These are phyloP conservation scores for Paramecium bursaria DNA, from an alignment of 73 alveolate genomes.

Conservation along the genomic window DNA sequence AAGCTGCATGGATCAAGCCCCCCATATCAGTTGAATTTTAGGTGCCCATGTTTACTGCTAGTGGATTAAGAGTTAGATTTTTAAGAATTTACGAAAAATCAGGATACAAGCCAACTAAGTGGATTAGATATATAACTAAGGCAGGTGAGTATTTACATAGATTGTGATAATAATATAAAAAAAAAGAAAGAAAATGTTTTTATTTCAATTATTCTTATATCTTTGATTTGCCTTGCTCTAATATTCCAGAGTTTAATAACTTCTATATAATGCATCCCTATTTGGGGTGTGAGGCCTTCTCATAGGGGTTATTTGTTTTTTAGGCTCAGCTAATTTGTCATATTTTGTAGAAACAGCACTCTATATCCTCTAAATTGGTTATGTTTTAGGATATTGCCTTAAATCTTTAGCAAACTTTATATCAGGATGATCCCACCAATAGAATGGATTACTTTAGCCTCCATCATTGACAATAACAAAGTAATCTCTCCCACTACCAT, in stretches of 20 bases:
- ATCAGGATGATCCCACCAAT: slow-evolving; percentile 25
- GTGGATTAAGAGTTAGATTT: slow-evolving; percentile 97
- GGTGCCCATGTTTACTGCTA: slow-evolving; percentile 97
- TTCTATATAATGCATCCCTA: neutral
- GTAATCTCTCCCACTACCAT: slow-evolving; percentile 52
- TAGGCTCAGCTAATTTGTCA: slow-evolving; percentile 39
- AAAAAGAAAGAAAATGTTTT: neutral
- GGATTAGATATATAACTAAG: slow-evolving; percentile 96
- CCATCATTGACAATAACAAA: slow-evolving; percentile 52
- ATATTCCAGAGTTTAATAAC: slow-evolving; percentile 11
- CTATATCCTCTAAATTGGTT: neutral
- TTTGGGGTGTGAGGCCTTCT: slow-evolving; percentile 40
- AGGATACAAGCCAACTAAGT: slow-evolving; percentile 92
- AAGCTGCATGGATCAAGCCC: slow-evolving; percentile 92
- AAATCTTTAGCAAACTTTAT: slow-evolving; percentile 1
- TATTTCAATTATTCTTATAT: too few relatives aligned
- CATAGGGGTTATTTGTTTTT: neutral
- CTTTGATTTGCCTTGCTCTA: slow-evolving; percentile 50
- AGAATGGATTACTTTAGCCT: slow-evolving; percentile 25
- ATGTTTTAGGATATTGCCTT: neutral
- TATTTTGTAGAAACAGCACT: slow-evolving; percentile 13
- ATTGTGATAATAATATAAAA: slow-evolving; percentile 73
- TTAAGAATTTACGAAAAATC: slow-evolving; percentile 91
- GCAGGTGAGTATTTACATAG: slow-evolving; percentile 97
- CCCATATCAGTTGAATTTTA: slow-evolving; percentile 94